Base-by-base conservation (phyloP, 2,329 filamentous ascomycete species). In the Colletotrichum sublineola region DNA sequence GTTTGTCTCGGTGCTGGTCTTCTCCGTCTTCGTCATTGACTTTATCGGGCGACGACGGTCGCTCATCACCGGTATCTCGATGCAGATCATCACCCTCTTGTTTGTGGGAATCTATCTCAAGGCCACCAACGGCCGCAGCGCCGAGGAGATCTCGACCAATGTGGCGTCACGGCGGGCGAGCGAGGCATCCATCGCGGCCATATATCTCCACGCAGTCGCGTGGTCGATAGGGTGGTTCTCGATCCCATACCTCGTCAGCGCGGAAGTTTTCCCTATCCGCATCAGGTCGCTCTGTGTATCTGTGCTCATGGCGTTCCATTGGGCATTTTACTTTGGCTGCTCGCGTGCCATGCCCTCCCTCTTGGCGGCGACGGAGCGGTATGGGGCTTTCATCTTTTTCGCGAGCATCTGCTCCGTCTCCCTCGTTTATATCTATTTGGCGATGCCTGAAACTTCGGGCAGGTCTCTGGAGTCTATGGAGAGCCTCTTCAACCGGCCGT, bases 181-280 rank as follows among this genome's bases (percentile, higher is more conserved):
- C 61, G 80, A 80, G 0, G 82, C 78, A 1, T 82, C 83, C 1
- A 84, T 86, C 42, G 82, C 81, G 0, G 80, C 82, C 38, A 85
- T 86, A 5, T 86, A 84, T 73, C 62, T 86, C 29, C 81, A 82
- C 20, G 84, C 83, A 11, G 76, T 84, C 6, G 83, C 81, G 1
- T 86, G 83, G 83, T 83, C 83, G 0, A 82, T 86, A n/a, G 84
- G 84, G 0, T 86, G 82, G 83, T 85, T 85, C 72, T 80, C 79
- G 0, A 82, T 85, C 18, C 83, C 84, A 5, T 86, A 86, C 63
- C 76, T 85, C 2, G 79, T 86, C n/a, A 83, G 81, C 3, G 81
- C 84, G 1, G 84, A 86, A 74, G 80, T 85, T 0, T 85, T 85
- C 42, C 84, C 83, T 0, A 77, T 85, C 0, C 77, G 80, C 1